Evolutionary conservation across 2,329 filamentous ascomycete genomes (phyloP), one percentile per base, ranked within the genome.

Genomic region (Talaromyces islandicus): DNA sequence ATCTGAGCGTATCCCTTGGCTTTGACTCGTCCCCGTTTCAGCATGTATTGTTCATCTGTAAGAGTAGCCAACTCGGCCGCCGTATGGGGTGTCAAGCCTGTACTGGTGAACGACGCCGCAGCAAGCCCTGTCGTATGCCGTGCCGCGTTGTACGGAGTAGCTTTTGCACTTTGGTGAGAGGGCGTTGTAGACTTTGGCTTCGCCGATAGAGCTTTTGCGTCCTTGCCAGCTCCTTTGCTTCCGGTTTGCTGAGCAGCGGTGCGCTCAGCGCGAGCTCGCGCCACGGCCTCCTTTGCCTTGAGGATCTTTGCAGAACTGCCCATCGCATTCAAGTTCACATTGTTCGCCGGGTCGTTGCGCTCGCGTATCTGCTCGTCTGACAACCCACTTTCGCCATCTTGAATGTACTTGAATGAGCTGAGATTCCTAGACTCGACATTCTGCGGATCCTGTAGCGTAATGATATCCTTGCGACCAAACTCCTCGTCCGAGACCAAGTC

Each of bases 41-140:
- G 83, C 90, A 99, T 95, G 76, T 93, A 99, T 71, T 97, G 92
- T 77, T 99, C 94, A 64, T 97, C 92, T 0, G 89, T 91, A 53
- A 99, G 82, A 53, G 95, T 79, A 4, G 94, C 93, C 58, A 92
- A 84, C 69, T 95, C 91, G 66, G 86, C 89, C 59, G 90, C 92
- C 0, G 94, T 99, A 71, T 95, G 90, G 0, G 92, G 92, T 0
- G 93, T 97, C 56, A 99, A 77, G 5, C 94, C 93, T 0, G 94
- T 99, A 67, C 90, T 95, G 7, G 94, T 99, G 75, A 97, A 96
- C 63, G 91, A 96, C 7, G 93, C 93, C 1, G 94, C 94, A 3
- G 94, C 92, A 68, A 86, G 86, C 58, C 94, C 94, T 0, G 91
- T 97, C 0, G 94, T 97, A 74, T 97, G 91, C 57, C 87, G 83